Conservation (phyloP, 202 grass and related monocot species). For the Cymbopogon flexuosus region DNA sequence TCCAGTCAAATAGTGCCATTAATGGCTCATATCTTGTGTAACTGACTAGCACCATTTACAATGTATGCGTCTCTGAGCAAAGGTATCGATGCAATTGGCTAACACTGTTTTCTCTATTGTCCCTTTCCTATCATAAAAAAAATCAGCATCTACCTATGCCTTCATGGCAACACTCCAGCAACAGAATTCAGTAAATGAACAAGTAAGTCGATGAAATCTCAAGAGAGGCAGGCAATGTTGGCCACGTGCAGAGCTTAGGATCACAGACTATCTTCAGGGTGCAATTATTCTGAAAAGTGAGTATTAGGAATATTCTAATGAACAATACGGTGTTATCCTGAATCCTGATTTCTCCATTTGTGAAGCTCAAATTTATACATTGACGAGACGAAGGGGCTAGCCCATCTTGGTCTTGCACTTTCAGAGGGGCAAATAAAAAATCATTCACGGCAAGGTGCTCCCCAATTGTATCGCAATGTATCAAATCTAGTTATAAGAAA, state of each 20-base stretch:
- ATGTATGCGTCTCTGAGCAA: not conserved
- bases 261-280: not conserved
- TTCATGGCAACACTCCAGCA: not conserved
- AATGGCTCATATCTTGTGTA: not conserved
- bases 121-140: not conserved
- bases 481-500: conserved; percentile 1
- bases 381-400: not conserved
- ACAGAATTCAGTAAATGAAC: conserved; percentile 2
- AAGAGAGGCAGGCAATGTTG: not conserved
- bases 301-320: not conserved
- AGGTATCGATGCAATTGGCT: not conserved
- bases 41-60: not conserved
- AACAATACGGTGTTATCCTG: not conserved
- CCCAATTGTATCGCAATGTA: not conserved
- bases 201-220: not conserved
- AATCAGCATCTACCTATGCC: not conserved
- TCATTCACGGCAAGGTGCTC: not conserved
- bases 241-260: not conserved
- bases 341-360: not conserved
- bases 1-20: not conserved
- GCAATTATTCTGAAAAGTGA: not conserved
- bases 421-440: not conserved
- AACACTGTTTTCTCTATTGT: not conserved
- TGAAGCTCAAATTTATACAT: not conserved
- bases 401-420: not conserved